Conservation (phyloP, 2,329 filamentous ascomycete species). For the Chalara sp. region DNA sequence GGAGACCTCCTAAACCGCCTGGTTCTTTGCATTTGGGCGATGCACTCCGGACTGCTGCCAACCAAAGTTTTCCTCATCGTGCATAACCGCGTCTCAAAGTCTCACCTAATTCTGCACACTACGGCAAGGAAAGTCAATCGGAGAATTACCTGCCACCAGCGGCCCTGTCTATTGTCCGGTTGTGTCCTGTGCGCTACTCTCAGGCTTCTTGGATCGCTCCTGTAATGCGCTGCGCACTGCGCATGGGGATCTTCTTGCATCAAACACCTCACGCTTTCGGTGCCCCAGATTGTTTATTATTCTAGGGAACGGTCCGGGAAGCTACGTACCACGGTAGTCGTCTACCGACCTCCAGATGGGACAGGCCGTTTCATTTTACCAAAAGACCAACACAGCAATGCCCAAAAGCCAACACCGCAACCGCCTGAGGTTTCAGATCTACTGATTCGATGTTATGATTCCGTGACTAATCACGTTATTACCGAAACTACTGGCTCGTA, state of each 20-base stretch:
- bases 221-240: slow-evolving; percentile 1
- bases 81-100: slow-evolving; percentile 11
- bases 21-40: neutral
- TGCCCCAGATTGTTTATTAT: neutral
- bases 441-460: too few relatives aligned
- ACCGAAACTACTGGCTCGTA: too few relatives aligned
- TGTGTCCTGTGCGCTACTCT: slow-evolving; percentile 19
- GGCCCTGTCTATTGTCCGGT: slow-evolving; percentile 14
- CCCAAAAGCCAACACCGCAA: too few relatives aligned
- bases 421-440: too few relatives aligned
- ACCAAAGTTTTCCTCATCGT: slow-evolving; percentile 15
- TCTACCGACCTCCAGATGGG: too few relatives aligned
- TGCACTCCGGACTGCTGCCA: slow-evolving; percentile 21
- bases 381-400: too few relatives aligned
- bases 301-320: too few relatives aligned
- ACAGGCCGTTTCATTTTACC: too few relatives aligned
- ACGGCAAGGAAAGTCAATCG: slow-evolving; percentile 15
- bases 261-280: neutral
- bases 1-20: too few relatives aligned
- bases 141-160: slow-evolving; percentile 15
- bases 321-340: too few relatives aligned
- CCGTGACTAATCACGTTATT: too few relatives aligned
- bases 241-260: slow-evolving; percentile 1
- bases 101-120: slow-evolving; percentile 5
- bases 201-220: slow-evolving; percentile 16